These are phyloP conservation scores for Tylopilus sp. DNA, from an alignment of 768 basidiomycete genomes.

Conservation along the genomic window DNA sequence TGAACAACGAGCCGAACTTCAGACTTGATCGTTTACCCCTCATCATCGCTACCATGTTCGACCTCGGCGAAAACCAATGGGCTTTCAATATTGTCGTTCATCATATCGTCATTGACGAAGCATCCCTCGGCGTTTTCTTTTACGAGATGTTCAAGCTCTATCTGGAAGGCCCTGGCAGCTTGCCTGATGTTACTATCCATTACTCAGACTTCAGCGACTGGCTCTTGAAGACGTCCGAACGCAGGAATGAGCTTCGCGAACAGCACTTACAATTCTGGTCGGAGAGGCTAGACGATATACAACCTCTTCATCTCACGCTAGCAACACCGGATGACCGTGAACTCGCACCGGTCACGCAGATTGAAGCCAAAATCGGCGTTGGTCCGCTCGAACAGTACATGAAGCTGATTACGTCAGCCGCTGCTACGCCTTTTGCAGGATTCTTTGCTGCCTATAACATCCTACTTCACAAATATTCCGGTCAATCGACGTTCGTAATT, in stretches of 20 bases:
- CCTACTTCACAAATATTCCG: conserved; percentile 34
- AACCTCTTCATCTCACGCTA: conserved; percentile 22
- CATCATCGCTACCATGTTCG: conserved; percentile 26
- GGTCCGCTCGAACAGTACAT: conserved; percentile 19
- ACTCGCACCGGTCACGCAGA: conserved; percentile 29
- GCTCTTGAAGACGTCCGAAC: conserved; percentile 28
- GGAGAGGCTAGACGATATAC: conserved; percentile 12
- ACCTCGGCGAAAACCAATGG: conserved; percentile 18
- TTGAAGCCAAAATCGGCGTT: conserved; percentile 21
- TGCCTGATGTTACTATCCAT: conserved; percentile 22
- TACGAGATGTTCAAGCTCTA: conserved; percentile 29
- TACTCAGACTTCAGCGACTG: conserved; percentile 23
- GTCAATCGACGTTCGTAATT: conserved; percentile 26
- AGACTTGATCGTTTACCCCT: conserved; percentile 25
- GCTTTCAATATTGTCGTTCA: conserved; percentile 31
- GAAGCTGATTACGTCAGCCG: conserved; percentile 14
- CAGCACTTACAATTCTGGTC: conserved; percentile 27
- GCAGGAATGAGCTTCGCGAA: conserved; percentile 24
- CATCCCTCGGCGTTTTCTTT: conserved; percentile 30
- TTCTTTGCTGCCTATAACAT: conserved; percentile 33
- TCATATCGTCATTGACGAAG: conserved; percentile 31
- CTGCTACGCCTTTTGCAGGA: conserved; percentile 26
- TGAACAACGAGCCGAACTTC: conserved; percentile 24
- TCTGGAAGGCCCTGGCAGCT: conserved; percentile 23
- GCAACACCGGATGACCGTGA: conserved; percentile 25